Conservation (phyloP, 257 asterid species). For the Scutellaria galericulata region DNA sequence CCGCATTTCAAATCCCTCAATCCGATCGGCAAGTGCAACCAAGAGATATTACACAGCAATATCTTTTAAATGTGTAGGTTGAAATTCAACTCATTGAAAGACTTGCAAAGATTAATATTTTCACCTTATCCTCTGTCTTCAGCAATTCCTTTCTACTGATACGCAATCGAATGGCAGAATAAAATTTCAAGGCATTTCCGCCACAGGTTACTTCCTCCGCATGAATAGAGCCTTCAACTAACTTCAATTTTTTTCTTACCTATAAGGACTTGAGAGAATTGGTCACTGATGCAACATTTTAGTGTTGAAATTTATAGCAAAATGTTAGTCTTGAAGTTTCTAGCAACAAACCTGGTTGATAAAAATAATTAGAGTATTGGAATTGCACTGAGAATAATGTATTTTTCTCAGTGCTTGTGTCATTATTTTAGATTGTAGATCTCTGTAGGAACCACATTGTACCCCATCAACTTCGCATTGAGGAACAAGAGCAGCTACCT, state of each 20-base stretch:
- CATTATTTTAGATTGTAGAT: slow-evolving; percentile 74
- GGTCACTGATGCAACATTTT: slow-evolving; percentile 14
- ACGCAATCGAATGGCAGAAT: slow-evolving; percentile 90
- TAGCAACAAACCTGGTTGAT: slow-evolving; percentile 76
- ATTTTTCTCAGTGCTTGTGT: slow-evolving; percentile 88
- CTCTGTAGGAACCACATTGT: slow-evolving; percentile 53
- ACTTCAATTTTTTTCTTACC: slow-evolving; percentile 64
- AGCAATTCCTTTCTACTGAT: slow-evolving; percentile 75
- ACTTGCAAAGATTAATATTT: background rate
- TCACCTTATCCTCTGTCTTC: slow-evolving; percentile 63
- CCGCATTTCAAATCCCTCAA: too few species aligned
- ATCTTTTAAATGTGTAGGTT: background rate
- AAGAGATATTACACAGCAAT: too few species aligned
- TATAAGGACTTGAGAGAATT: slow-evolving; percentile 36
- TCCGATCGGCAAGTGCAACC: too few species aligned
- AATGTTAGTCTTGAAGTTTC: slow-evolving; percentile 21
- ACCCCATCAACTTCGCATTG: slow-evolving; percentile 68
- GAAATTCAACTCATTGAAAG: background rate
- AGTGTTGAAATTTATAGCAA: slow-evolving; percentile 30
- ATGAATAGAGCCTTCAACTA: slow-evolving; percentile 54
- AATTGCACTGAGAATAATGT: slow-evolving; percentile 78
- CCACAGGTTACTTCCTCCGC: slow-evolving; percentile 91
- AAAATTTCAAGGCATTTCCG: slow-evolving; percentile 93
- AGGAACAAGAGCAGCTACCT: slow-evolving; percentile 99
- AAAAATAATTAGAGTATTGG: slow-evolving; percentile 81